Conservation (phyloP, 495 filamentous ascomycete species). For the Annulohypoxylon stygium region DNA sequence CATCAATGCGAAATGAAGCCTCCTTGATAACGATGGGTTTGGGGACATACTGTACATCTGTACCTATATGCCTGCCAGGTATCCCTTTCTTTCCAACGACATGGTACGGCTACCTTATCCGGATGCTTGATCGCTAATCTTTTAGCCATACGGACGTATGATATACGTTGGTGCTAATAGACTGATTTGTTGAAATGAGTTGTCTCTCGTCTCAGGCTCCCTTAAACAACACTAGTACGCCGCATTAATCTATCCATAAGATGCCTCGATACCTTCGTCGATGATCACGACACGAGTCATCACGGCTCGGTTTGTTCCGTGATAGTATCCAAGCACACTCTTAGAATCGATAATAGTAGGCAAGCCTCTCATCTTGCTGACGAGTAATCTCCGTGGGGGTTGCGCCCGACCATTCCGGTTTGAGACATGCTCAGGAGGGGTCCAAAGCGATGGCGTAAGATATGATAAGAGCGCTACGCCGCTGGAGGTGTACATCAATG, state of each 20-base stretch:
- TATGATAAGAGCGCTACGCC: constrained; percentile 2
- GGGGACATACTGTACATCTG: neutral
- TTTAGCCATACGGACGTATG: constrained; percentile 1
- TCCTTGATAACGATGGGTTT: constrained; percentile 21
- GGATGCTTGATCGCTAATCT: constrained; percentile 18
- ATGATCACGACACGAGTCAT: neutral
- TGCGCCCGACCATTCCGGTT: neutral
- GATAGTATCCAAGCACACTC: constrained; percentile 7
- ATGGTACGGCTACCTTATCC: constrained; percentile 31
- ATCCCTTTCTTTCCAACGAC: constrained; percentile 29
- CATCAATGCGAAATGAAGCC: constrained; percentile 31
- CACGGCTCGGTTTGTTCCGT: constrained; percentile 17
- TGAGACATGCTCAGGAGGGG: constrained; percentile 4
- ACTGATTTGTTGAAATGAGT: constrained; percentile 8
- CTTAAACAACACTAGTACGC: constrained; percentile 11
- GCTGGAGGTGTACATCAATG: neutral
- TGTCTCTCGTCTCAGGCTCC: constrained; percentile 4
- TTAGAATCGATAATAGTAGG: constrained; percentile 8
- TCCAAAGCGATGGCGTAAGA: constrained; percentile 17
- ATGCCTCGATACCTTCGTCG: neutral
- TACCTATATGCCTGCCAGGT: neutral
- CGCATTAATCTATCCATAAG: neutral
- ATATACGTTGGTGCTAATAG: constrained; percentile 14
- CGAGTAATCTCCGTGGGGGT: constrained; percentile 20
- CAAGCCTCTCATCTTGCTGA: constrained; percentile 11